Percentiles rank a stretch among this genome's conserved stretches.
Evolutionary conservation across 305 asterid genomes (phyloP).

Genomic region (Plantago coronopus): DNA sequence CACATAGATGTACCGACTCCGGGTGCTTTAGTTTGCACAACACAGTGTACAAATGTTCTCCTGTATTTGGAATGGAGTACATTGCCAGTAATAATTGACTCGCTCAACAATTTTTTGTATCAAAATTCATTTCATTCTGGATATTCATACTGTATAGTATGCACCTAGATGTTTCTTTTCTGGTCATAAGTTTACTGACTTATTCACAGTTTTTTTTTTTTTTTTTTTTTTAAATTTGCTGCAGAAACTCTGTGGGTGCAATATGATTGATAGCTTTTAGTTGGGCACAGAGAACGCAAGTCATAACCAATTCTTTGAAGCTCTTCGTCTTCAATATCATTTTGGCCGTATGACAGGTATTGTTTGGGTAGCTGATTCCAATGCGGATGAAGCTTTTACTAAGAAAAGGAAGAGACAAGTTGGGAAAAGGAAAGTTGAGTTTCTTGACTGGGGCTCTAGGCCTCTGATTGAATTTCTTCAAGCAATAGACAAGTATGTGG

Average conservation of each 20-base stretch:
- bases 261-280: background rate
- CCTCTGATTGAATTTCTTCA: conserved; percentile 78
- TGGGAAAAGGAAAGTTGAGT: conserved; percentile 50
- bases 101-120: too few relatives aligned
- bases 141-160: too few relatives aligned
- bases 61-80: too few relatives aligned
- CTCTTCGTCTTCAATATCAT: conserved; percentile 10
- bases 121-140: too few relatives aligned
- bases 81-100: too few relatives aligned
- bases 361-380: conserved; percentile 61
- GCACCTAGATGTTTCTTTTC: too few relatives aligned
- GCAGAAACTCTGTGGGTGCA: background rate
- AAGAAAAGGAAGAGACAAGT: conserved; percentile 60
- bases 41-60: too few relatives aligned
- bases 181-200: too few relatives aligned
- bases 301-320: conserved; percentile 1
- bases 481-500: conserved; percentile 63
- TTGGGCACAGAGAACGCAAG: conserved; percentile 9
- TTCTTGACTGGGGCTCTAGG: conserved; percentile 78
- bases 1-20: too few relatives aligned
- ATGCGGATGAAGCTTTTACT: conserved; percentile 30
- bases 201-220: too few relatives aligned
- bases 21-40: too few relatives aligned
- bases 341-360: conserved; percentile 38
- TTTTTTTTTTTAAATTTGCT: background rate